Percentiles rank a stretch among this genome's conserved stretches.
Conservation (phyloP, 1,284 basidiomycete species). For the Rhizoctonia solani region DNA sequence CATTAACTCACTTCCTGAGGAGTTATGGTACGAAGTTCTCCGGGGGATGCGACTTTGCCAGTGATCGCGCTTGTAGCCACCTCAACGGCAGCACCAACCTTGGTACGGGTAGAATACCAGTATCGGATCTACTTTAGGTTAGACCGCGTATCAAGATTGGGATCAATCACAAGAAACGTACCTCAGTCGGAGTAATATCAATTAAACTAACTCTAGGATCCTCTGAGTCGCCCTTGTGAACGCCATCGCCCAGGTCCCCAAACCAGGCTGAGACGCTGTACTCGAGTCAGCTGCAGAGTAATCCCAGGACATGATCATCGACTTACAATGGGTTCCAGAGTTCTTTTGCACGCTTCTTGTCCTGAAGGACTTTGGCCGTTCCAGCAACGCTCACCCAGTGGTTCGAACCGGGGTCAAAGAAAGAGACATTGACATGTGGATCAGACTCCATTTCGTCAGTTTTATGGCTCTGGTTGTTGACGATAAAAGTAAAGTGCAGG, state of each 20-base stretch:
- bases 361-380: constrained; percentile 66
- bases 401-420: constrained; percentile 71
- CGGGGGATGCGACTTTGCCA: constrained; percentile 63
- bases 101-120: constrained; percentile 61
- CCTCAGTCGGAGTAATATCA: constrained; percentile 77
- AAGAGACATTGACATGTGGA: constrained; percentile 77
- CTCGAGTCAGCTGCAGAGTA: background rate
- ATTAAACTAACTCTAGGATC: constrained; percentile 85
- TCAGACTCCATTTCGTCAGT: constrained; percentile 77
- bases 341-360: constrained; percentile 67
- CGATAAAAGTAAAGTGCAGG: constrained; percentile 66
- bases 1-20: constrained; percentile 57
- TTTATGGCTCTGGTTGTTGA: constrained; percentile 76
- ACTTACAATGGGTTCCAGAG: constrained; percentile 67
- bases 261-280: constrained; percentile 76
- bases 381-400: constrained; percentile 87
- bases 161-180: constrained; percentile 39
- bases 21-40: constrained; percentile 65
- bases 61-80: constrained; percentile 59
- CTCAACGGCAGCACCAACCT: constrained; percentile 55
- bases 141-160: background rate
- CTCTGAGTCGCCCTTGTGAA: constrained; percentile 77
- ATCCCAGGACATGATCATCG: constrained; percentile 8
- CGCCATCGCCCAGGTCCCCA: constrained; percentile 83
- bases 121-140: constrained; percentile 71